Evolutionary conservation across 2,329 filamentous ascomycete species (phyloP), one percentile per base, ranked within the genome.

Genomic region (Stachybotrys echinatus): DNA sequence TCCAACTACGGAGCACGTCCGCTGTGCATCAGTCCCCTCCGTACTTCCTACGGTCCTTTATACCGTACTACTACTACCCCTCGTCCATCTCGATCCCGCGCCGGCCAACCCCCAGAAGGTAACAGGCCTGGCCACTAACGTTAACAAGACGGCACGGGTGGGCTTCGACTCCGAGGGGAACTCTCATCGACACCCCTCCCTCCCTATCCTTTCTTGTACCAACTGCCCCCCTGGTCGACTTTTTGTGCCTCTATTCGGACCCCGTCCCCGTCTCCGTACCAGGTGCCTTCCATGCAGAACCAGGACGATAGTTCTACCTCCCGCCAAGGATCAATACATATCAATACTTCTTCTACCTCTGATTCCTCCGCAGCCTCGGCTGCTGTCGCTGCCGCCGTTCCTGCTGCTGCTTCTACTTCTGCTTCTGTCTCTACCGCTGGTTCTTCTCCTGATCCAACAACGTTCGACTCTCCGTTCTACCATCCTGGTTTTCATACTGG

Each of bases 401-500:
- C 23, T 19, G 18, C 21, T 31, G 27, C 59, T 56, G 46, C 47
- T 49, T 54, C 59, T 47, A 48, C 55, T 51, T 45, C 56, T 45
- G 44, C 52, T 20, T 20, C 59, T 55, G 46, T 45, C 50, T 54
- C 57, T 47, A 47, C 55, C 51, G 45, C 56, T 42, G 40, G 51
- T 20, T 38, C 54, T 18, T 52, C 55, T 17, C 23, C 54, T 34
- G 27, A 8, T 14, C 14, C 27, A 5, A 14, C 27, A 14, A 34
- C 27, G n/a, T n/a, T n/a, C 27, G 27, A 34, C 3, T 34, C 10
- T 5, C 5, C 27, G 10, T 34, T 14, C 14, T 14, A 14, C 27
- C 27, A 8, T 34, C 27, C 6, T 31, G 7, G 27, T 12, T 12
- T 12, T 31, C 27, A 34, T 34, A n/a, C n/a, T n/a, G n/a, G n/a